phyloP scores from a whole-genome alignment of 192 early-diverging fungal species.

The Irineochytrium annulatum region DNA sequence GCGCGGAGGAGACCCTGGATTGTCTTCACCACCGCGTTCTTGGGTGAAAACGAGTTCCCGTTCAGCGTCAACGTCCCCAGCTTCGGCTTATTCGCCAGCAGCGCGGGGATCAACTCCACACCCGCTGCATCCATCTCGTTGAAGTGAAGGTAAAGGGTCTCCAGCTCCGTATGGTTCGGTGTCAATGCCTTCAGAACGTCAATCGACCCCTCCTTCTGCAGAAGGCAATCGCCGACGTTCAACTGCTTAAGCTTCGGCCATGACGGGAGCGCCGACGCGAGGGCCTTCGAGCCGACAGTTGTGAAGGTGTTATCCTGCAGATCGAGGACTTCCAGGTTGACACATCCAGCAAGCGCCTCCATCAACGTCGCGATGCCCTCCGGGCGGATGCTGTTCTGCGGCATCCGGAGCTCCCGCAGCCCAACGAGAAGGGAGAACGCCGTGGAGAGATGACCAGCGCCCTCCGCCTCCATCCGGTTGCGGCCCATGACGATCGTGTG shows the following conservation, averaged over 20 bases:
- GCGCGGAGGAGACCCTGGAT: constrained; percentile 66
- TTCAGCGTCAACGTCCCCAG: constrained; percentile 77
- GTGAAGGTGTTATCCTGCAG: constrained; percentile 98
- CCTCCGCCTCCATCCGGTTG: constrained; percentile 89
- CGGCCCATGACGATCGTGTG: constrained; percentile 84
- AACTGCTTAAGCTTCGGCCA: constrained; percentile 79
- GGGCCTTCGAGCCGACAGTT: constrained; percentile 66
- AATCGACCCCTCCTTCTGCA: constrained; percentile 69
- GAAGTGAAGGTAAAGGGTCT: constrained; percentile 71
- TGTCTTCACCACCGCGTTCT: constrained; percentile 69
- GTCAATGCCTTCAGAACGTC: constrained; percentile 65
- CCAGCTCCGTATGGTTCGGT: constrained; percentile 35
- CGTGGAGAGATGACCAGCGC: constrained; percentile 68
- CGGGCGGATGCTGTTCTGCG: constrained; percentile 95
- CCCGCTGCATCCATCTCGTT: constrained; percentile 85
- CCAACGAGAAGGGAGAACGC: constrained; percentile 76
- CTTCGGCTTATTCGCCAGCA: constrained; percentile 60
- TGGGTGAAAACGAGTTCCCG: constrained; percentile 86
- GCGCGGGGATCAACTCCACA: constrained; percentile 58
- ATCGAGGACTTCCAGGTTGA: constrained; percentile 70
- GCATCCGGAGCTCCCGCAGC: constrained; percentile 81
- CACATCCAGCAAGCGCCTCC: constrained; percentile 56
- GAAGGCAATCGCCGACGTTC: constrained; percentile 88
- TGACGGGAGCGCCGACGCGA: constrained; percentile 67
- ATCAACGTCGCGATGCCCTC: constrained; percentile 83